A percentile compares a stretch with the other conserved stretches of the same genome.
Evolutionary conservation across 352 stramenopile species (phyloP).

Genomic region (Phytophthora meadii): DNA sequence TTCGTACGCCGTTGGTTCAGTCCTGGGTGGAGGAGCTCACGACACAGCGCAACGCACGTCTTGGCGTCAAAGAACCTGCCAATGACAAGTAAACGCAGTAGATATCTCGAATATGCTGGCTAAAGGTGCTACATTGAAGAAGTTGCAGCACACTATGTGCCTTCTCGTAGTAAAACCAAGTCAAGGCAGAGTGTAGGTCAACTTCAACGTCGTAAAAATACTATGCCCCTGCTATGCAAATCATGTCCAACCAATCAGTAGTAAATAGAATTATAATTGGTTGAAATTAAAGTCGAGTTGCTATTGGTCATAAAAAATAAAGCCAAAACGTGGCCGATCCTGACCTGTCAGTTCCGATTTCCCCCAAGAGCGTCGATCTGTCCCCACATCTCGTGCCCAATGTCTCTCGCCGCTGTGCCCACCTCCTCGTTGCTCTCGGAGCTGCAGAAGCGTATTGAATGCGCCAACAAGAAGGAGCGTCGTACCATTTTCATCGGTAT

Average conservation of each 20-base stretch:
- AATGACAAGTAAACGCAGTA: conserved; percentile 6
- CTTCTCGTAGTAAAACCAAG: not conserved
- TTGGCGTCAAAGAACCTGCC: conserved; percentile 14
- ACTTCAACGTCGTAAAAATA: conserved; percentile 30
- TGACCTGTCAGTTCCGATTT: conserved; percentile 40
- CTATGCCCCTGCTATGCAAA: not conserved
- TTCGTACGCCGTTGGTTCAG: conserved; percentile 81
- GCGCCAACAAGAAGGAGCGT: conserved; percentile 93
- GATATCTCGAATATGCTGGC: not conserved
- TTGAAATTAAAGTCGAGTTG: too few species aligned
- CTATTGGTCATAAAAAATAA: not conserved
- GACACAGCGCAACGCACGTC: conserved; percentile 53
- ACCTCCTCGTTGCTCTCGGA: conserved; percentile 90
- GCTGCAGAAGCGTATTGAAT: conserved; percentile 93
- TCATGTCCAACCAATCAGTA: too few species aligned
- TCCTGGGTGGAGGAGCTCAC: conserved; percentile 78
- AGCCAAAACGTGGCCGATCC: conserved; percentile 19
- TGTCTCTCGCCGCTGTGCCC: conserved; percentile 80
- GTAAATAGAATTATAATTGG: too few species aligned
- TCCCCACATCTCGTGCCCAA: conserved; percentile 9
- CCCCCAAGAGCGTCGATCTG: conserved; percentile 4
- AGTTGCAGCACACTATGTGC: not conserved
- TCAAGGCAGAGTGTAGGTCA: conserved; percentile 9
- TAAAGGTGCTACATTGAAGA: not conserved
- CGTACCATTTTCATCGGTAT: conserved; percentile 95